Percentiles rank a stretch among this genome's conserved stretches.
Evolutionary conservation across 179 eudicot genomes (phyloP).

Genomic region (Vitellaria paradoxa): DNA sequence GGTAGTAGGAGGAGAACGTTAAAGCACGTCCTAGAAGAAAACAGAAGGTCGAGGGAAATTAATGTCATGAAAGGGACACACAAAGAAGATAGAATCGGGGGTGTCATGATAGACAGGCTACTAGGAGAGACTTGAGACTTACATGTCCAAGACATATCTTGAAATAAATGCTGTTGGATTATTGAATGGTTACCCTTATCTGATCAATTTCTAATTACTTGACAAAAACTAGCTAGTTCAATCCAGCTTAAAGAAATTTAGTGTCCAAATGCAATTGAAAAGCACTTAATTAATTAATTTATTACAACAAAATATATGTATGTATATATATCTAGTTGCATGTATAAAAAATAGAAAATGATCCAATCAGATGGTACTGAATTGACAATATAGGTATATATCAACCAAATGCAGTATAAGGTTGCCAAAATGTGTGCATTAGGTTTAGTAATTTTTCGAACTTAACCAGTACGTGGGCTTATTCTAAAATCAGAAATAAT

Average conservation of each 20-base stretch:
- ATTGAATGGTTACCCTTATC: not conserved
- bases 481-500: too few species aligned
- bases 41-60: not conserved
- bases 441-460: too few species aligned
- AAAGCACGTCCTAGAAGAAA: not conserved
- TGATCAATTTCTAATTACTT: not conserved
- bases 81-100: not conserved
- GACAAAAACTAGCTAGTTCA: not conserved
- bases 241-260: not conserved
- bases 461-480: too few species aligned
- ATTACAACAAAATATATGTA: too few species aligned
- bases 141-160: not conserved
- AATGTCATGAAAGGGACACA: slow-evolving; percentile 11
- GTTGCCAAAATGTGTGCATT: too few species aligned
- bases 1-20: not conserved
- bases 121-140: not conserved
- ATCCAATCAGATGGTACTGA: too few species aligned
- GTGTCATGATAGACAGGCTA: slow-evolving; percentile 2
- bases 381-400: too few species aligned
- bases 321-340: too few species aligned
- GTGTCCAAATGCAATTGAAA: not conserved
- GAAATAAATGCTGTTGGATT: not conserved
- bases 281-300: too few species aligned
- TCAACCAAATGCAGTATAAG: too few species aligned
- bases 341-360: too few species aligned